These are phyloP conservation scores for Crithidia fasciculata DNA, from an alignment of 208 protist genomes.

Conservation along the genomic window DNA sequence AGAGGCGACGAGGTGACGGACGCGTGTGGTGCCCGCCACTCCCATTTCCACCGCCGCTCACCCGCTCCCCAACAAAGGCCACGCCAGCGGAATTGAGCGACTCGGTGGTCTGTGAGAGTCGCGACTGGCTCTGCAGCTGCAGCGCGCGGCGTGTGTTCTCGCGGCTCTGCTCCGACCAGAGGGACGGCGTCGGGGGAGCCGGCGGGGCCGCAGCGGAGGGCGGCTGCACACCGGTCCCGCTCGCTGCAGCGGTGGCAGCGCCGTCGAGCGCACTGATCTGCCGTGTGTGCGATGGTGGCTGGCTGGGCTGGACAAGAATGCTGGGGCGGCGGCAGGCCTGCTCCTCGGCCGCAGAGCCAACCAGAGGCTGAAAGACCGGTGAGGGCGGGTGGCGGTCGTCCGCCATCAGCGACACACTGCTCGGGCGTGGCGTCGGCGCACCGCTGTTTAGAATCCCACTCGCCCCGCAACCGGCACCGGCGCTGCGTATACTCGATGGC, in stretches of 20 bases:
- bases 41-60: not conserved
- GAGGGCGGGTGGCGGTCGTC: slow-evolving; percentile 30
- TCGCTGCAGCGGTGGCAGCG: not conserved
- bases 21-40: not conserved
- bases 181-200: not conserved
- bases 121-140: slow-evolving; percentile 27
- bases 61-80: not conserved
- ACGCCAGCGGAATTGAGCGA: not conserved
- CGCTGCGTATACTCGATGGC: not conserved
- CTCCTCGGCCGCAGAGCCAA: slow-evolving; percentile 26
- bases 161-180: slow-evolving; percentile 36
- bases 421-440: not conserved
- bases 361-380: slow-evolving; percentile 34
- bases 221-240: not conserved
- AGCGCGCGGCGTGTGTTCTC: slow-evolving; percentile 36
- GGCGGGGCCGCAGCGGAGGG: not conserved
- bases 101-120: slow-evolving; percentile 23
- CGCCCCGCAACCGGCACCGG: not conserved
- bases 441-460: no score
- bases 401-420: slow-evolving; percentile 21
- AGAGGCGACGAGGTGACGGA: not conserved
- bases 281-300: not conserved
- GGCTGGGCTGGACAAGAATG: slow-evolving; percentile 32
- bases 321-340: slow-evolving; percentile 23
- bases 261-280: not conserved